phyloP scores from a whole-genome alignment of 495 filamentous ascomycete genomes.

The Bryoglossum gracile region DNA sequence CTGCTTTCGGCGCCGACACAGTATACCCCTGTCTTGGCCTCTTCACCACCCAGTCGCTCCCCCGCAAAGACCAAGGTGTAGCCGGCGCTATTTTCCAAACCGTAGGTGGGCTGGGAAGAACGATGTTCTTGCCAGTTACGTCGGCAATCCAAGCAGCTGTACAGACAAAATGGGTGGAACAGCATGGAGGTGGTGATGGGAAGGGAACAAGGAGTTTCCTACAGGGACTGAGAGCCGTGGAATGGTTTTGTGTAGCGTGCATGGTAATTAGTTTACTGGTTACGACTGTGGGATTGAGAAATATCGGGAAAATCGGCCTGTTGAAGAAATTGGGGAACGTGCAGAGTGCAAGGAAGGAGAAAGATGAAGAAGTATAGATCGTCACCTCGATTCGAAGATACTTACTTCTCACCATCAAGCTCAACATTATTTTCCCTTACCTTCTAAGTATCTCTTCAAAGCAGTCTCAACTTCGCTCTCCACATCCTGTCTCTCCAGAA shows the following conservation, averaged over 20 bases:
- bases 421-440: too few species aligned
- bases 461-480: too few species aligned
- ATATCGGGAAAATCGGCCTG: slow-evolving; percentile 26
- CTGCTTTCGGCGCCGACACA: slow-evolving; percentile 52
- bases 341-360: slow-evolving; percentile 10
- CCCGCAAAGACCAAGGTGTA: slow-evolving; percentile 52
- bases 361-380: slow-evolving; percentile 8
- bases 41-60: slow-evolving; percentile 50
- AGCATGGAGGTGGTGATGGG: slow-evolving; percentile 32
- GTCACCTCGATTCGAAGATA: too few species aligned
- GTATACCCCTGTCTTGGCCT: slow-evolving; percentile 51
- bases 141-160: slow-evolving; percentile 51
- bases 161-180: slow-evolving; percentile 35
- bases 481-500: too few species aligned
- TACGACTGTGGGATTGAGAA: slow-evolving; percentile 20
- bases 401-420: too few species aligned
- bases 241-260: slow-evolving; percentile 45
- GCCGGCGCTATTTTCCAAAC: slow-evolving; percentile 56
- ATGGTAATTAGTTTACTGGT: slow-evolving; percentile 2
- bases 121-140: slow-evolving; percentile 49
- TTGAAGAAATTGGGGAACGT: slow-evolving; percentile 21
- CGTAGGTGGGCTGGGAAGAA: slow-evolving; percentile 48
- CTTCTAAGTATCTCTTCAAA: too few species aligned
- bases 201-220: slow-evolving; percentile 37
- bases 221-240: slow-evolving; percentile 42